phyloP scores from a whole-genome alignment of 371 early-diverging fungal genomes.

The Mucor lusitanicus region DNA sequence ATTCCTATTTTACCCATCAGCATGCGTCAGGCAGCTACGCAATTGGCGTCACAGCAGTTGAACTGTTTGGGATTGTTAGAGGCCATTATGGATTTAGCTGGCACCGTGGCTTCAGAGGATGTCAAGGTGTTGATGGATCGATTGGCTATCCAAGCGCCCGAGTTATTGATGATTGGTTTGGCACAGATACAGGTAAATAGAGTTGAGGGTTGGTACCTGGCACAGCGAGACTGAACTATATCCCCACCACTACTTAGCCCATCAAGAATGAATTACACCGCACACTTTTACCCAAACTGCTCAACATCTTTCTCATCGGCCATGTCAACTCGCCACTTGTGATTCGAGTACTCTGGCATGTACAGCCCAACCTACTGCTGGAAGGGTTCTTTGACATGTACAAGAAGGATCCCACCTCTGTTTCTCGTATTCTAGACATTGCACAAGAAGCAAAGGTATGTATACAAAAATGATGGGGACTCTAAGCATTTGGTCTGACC shows the following conservation, averaged over 20 bases:
- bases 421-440: constrained; percentile 80
- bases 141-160: constrained; percentile 72
- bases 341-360: constrained; percentile 72
- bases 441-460: constrained; percentile 80
- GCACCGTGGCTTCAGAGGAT: constrained; percentile 61
- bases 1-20: constrained; percentile 49
- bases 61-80: constrained; percentile 78
- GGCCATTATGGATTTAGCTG: constrained; percentile 61
- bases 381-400: constrained; percentile 78
- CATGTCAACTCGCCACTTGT: constrained; percentile 78
- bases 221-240: too few species aligned
- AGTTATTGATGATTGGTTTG: constrained; percentile 76
- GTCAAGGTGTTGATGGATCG: constrained; percentile 67
- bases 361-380: constrained; percentile 60
- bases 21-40: constrained; percentile 51
- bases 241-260: constrained; percentile 26
- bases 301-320: constrained; percentile 72
- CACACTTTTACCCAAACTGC: constrained; percentile 65
- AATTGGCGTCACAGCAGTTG: constrained; percentile 61
- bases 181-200: constrained; percentile 59
- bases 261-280: constrained; percentile 71
- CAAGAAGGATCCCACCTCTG: constrained; percentile 66
- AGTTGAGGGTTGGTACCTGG: too few species aligned
- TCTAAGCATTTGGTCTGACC: too few species aligned
- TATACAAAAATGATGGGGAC: too few species aligned